A percentile compares a stretch with the other conserved stretches of the same genome.
Conservation (phyloP, 352 stramenopile species). For the Aphanomyces cochlioides region DNA sequence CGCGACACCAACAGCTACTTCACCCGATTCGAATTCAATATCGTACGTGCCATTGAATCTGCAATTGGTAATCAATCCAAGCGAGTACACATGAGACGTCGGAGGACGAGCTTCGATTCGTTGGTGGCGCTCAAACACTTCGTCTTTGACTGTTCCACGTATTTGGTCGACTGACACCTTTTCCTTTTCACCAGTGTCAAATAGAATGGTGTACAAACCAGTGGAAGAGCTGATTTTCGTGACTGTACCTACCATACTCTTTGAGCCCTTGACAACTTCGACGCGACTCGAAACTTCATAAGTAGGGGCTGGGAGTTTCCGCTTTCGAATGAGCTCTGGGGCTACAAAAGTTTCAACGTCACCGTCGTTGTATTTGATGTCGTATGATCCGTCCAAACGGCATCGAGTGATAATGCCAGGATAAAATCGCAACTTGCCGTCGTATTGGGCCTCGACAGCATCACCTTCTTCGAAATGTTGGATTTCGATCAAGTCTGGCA, state of each 20-base stretch:
- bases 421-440: constrained; percentile 48
- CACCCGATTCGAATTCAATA: constrained; percentile 39
- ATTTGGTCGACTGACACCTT: constrained; percentile 1
- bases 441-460: constrained; percentile 58
- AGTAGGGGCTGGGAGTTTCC: not conserved
- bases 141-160: not conserved
- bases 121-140: constrained; percentile 21
- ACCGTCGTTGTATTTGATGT: constrained; percentile 50
- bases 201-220: not conserved
- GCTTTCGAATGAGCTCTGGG: constrained; percentile 33
- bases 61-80: constrained; percentile 29
- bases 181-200: constrained; percentile 9
- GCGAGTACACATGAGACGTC: not conserved
- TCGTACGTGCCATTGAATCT: constrained; percentile 48
- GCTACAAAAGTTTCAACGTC: constrained; percentile 45
- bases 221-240: not conserved
- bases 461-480: constrained; percentile 48
- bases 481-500: not conserved
- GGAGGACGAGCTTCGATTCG: constrained; percentile 10
- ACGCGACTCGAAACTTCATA: not conserved
- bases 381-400: constrained; percentile 44
- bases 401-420: constrained; percentile 30
- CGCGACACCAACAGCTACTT: constrained; percentile 2
- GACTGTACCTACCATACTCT: constrained; percentile 5
- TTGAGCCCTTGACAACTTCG: constrained; percentile 7